Base-by-base conservation (phyloP, 805 yeast genomes). In the Metschnikowia amazonensis region DNA sequence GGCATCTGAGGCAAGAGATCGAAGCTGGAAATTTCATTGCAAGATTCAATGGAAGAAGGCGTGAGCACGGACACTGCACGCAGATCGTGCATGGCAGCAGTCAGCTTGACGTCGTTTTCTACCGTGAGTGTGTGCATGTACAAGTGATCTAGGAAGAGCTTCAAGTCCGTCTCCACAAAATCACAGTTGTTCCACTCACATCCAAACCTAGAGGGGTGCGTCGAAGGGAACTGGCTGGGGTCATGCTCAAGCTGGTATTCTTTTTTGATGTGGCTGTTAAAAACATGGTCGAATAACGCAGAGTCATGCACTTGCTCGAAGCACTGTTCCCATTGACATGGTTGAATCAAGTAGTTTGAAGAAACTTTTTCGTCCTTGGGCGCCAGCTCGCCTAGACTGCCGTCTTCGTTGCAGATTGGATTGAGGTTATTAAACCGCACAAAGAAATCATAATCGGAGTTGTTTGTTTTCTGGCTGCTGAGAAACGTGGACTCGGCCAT, bases 141-240 rank as follows among this genome's bases (percentile, higher is more conserved):
- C 40, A 71, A 56, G 64, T 89, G 96, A 34, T 74, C 67, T 9
- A 86, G 63, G 25, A 89, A 65, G 5, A 74, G 60, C 25, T 79
- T 69, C 38, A 83, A 58, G 53, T 80, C 81, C 14, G 65, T 60
- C 24, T 84, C 73, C 17, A 69, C 67, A 58, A 74, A 86, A 35
- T 75, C 66, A 72, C 97, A 89, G 44, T 81, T 74, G 45, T 70
- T 65, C 96, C 96, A 89, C 57, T 82, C 88, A 67, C 97, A 89
- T 40, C 74, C 68, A 42, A 63, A 69, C 11, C 47, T 48, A 13
- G 56, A 50, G 27, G 35, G 25, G n/a, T 6, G 47, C 40, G 23
- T 36, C 31, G 36, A 25, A 2, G 42, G 31, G 7, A 28, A 31
- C 20, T 17, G 21, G 18, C 28, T 39, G 38, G 16, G 29, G n/a